A percentile compares a stretch with the other conserved stretches of the same genome.
phyloP scores from a whole-genome alignment of 148 eudicot species.

The Silene conica region DNA sequence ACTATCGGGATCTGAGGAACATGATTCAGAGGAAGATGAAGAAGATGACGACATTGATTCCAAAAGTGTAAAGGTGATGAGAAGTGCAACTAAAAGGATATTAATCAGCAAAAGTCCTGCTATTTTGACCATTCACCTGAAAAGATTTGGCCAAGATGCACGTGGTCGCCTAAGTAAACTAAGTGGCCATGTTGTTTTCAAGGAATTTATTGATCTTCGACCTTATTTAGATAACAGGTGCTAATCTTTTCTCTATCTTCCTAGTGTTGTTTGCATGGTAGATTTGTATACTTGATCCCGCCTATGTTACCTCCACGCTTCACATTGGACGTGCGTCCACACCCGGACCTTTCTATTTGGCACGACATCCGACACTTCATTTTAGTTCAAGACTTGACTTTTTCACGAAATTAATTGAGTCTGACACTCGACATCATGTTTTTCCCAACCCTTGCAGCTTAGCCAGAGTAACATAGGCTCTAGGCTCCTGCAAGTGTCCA shows the following conservation, averaged over 20 bases:
- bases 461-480: too few species aligned
- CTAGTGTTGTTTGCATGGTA: not conserved
- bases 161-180: conserved; percentile 89
- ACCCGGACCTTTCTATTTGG: not conserved
- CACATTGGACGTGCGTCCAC: not conserved
- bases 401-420: not conserved
- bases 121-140: conserved; percentile 80
- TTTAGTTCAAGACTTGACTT: not conserved
- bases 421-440: too few species aligned
- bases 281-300: not conserved
- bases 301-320: not conserved
- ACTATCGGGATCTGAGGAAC: conserved; percentile 27
- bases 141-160: conserved; percentile 89
- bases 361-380: not conserved
- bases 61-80: conserved; percentile 57
- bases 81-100: conserved; percentile 83
- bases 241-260: conserved; percentile 1
- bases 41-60: conserved; percentile 22
- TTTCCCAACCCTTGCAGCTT: too few species aligned
- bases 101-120: conserved; percentile 64
- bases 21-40: conserved; percentile 40
- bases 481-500: too few species aligned
- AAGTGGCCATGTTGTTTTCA: conserved; percentile 77
- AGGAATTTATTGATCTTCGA: conserved; percentile 63
- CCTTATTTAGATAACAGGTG: conserved; percentile 84